Evolutionary conservation across 257 asterid species (phyloP).

Genomic region (Paraleonurus japonicus): DNA sequence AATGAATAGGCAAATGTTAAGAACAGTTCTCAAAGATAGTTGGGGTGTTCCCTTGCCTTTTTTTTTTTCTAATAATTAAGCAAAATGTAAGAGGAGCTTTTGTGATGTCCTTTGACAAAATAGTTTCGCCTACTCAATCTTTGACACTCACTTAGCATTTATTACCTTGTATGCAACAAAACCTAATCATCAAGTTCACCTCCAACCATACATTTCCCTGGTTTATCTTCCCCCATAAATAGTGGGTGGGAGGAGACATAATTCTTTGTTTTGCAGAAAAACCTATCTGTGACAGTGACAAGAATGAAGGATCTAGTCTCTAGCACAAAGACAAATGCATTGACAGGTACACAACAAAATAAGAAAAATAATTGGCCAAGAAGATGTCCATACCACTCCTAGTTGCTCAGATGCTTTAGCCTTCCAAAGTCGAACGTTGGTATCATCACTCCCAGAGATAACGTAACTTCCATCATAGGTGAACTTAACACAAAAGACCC

Average conservation of each 20-base stretch:
- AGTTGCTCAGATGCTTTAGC: constrained; percentile 94
- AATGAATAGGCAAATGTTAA: not conserved
- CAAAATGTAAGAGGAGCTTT: not conserved
- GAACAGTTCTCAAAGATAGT: not conserved
- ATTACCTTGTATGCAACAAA: not conserved
- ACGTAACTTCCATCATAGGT: constrained; percentile 81
- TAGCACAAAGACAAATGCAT: not conserved
- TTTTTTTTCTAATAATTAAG: too few species aligned
- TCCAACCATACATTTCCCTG: not conserved
- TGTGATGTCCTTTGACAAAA: not conserved
- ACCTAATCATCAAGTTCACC: not conserved
- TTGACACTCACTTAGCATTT: not conserved
- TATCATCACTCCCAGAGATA: constrained; percentile 94
- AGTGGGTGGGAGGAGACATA: not conserved
- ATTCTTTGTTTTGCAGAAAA: not conserved
- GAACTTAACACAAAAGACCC: constrained; percentile 97
- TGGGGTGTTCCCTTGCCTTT: too few species aligned
- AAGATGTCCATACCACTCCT: constrained; percentile 76
- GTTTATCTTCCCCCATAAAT: not conserved
- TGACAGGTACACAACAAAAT: not conserved
- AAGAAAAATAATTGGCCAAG: constrained; percentile 9
- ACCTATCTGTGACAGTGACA: not conserved
- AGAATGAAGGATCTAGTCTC: not conserved
- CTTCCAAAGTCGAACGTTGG: constrained; percentile 96
- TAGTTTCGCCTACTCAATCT: not conserved